A percentile compares a stretch with the other conserved stretches of the same genome.
These are phyloP conservation scores for Apiospora sp. DNA, from an alignment of 2,329 filamentous ascomycete genomes.

Conservation along the genomic window DNA sequence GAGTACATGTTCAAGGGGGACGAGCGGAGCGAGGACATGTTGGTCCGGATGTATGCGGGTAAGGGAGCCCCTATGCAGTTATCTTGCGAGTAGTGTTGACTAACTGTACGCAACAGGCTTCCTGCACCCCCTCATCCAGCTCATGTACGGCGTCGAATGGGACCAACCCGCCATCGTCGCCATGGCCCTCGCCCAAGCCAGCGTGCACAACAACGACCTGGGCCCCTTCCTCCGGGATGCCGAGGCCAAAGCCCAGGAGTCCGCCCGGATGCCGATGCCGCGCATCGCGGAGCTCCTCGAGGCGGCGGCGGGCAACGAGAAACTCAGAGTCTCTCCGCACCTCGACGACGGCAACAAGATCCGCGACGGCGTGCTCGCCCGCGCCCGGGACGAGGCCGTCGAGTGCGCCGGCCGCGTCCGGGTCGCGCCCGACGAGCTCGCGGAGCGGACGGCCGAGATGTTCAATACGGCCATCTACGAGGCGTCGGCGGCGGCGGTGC, in stretches of 20 bases:
- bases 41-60: slow-evolving; percentile 73
- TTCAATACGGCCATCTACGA: slow-evolving; percentile 67
- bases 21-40: slow-evolving; percentile 71
- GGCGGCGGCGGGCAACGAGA: slow-evolving; percentile 62
- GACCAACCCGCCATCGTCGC: slow-evolving; percentile 82
- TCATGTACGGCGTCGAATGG: slow-evolving; percentile 87
- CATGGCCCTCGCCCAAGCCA: slow-evolving; percentile 79
- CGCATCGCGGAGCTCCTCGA: slow-evolving; percentile 68
- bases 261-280: slow-evolving; percentile 42
- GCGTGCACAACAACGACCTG: slow-evolving; percentile 70
- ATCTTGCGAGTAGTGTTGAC: neutral
- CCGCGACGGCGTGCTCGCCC: slow-evolving; percentile 70
- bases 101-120: slow-evolving; percentile 56
- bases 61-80: slow-evolving; percentile 31
- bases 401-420: slow-evolving; percentile 65
- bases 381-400: slow-evolving; percentile 70
- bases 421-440: slow-evolving; percentile 64
- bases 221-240: slow-evolving; percentile 58
- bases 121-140: slow-evolving; percentile 82
- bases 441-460: slow-evolving; percentile 67
- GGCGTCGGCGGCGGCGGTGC: slow-evolving; percentile 64
- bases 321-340: slow-evolving; percentile 61
- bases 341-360: slow-evolving; percentile 68
- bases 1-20: slow-evolving; percentile 75
- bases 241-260: slow-evolving; percentile 55